phyloP scores from a whole-genome alignment of 2,329 filamentous ascomycete species.

The Fusarium incarnatum region DNA sequence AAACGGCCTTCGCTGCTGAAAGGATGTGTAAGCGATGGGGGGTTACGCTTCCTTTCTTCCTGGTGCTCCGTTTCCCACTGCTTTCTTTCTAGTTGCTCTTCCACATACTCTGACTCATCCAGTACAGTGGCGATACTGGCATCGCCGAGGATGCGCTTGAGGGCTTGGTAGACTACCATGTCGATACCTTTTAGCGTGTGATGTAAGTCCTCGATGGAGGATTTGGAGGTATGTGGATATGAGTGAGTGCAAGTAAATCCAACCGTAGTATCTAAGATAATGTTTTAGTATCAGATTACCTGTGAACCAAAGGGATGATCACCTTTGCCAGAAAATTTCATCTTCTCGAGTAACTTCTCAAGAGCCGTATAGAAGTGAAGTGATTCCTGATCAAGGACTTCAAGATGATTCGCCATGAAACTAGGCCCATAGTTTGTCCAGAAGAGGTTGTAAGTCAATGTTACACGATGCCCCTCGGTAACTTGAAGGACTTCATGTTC shows the following conservation, averaged over 20 bases:
- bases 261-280: constrained; percentile 53
- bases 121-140: constrained; percentile 13
- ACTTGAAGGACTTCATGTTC: constrained; percentile 65
- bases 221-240: constrained; percentile 57
- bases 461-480: constrained; percentile 60
- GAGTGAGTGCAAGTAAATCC: constrained; percentile 60
- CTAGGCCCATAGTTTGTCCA: constrained; percentile 45
- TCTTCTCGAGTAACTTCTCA: constrained; percentile 4
- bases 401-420: constrained; percentile 33
- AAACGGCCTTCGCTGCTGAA: neutral
- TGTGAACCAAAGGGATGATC: rapidly evolving
- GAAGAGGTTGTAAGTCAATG: constrained; percentile 69
- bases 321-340: constrained; percentile 7
- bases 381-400: constrained; percentile 21
- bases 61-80: neutral
- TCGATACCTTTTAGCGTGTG: constrained; percentile 60
- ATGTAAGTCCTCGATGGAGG: constrained; percentile 45
- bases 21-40: no score
- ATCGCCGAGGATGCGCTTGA: constrained; percentile 10
- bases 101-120: neutral
- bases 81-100: neutral
- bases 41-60: no score
- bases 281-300: neutral
- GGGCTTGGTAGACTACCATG: constrained; percentile 53
- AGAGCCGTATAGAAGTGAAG: constrained; percentile 15